Evolutionary conservation across 768 basidiomycete species (phyloP), one percentile per base, ranked within the genome.

Genomic region (Termitomyces eurrhizus): DNA sequence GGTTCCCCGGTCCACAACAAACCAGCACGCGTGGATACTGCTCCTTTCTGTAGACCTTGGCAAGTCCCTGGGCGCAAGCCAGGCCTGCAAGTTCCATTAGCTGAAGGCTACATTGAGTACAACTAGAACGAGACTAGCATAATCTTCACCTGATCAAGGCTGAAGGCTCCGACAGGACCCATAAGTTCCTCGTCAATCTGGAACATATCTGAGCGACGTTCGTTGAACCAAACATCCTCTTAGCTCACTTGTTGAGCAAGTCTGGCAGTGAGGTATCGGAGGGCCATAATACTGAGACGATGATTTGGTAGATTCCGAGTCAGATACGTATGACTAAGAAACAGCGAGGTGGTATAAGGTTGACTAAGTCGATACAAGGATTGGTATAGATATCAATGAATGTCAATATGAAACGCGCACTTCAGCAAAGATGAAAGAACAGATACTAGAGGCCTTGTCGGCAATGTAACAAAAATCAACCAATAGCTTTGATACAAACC

Each of bases 71-170:
- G 0, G 96, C 97, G 69, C 95, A 95, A 1, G 96, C 89, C 11
- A 98, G 77, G 1, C 97, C 97, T 35, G 96, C 96, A 13, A 98
- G 83, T 69, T 98, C 96, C 94, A 98, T 97, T 35, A 98, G 77
- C 93, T 57, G 8, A 36, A 57, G 13, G 4, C 33, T 24, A 29
- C 44, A 33, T 52, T 46, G 48, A 44, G 52, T 18, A 16, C 24
- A 37, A 16, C 11, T 3, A 7, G 13, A 32, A n/a, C 11, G 24
- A 32, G 11, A 41, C 7, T 33, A 29, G 32, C 18, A 26, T 4
- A n/a, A 56, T 68, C 39, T 57, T 58, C 60, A 88, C 93, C 82
- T 96, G 96, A 68, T 98, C 95, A 46, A 98, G 76, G 70, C 93
- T 95, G 79, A 96, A 98, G 5, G 94, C 94, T 1, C 95, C 95